Evolutionary conservation across 208 protist genomes (phyloP).

Genomic region (Acanthamoeba castellanii): DNA sequence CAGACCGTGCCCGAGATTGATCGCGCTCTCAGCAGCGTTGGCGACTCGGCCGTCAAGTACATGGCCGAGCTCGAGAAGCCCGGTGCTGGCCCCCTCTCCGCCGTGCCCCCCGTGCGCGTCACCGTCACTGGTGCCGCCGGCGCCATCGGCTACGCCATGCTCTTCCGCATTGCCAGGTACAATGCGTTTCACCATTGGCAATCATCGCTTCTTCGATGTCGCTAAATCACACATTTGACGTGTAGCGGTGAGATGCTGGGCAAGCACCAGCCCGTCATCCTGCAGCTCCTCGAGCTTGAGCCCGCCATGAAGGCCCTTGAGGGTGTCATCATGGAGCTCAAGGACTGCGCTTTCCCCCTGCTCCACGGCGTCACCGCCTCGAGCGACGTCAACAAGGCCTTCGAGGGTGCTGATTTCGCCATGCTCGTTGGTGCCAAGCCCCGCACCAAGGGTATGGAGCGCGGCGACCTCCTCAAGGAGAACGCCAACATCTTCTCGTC

Average conservation of each 20-base stretch:
- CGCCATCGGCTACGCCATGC: constrained; percentile 96
- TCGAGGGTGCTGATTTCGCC: constrained; percentile 91
- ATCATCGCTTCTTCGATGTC: neutral
- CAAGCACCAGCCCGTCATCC: constrained; percentile 91
- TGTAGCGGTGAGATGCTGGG: constrained; percentile 94
- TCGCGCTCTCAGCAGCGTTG: constrained; percentile 23
- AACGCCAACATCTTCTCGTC: constrained; percentile 96
- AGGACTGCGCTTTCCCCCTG: constrained; percentile 95
- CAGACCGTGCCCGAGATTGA: constrained; percentile 23
- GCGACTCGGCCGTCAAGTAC: constrained; percentile 65
- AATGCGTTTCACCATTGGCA: no score
- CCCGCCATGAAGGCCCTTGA: constrained; percentile 90
- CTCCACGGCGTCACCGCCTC: constrained; percentile 87
- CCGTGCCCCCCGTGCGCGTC: constrained; percentile 85
- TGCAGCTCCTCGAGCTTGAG: constrained; percentile 94
- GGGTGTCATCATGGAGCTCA: constrained; percentile 94
- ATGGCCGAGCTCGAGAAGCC: constrained; percentile 57
- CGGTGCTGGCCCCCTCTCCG: neutral
- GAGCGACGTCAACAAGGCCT: constrained; percentile 90
- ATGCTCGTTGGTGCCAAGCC: constrained; percentile 93
- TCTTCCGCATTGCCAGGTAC: constrained; percentile 94
- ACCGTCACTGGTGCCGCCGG: constrained; percentile 97
- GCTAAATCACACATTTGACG: neutral
- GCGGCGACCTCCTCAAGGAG: constrained; percentile 81
- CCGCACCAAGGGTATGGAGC: constrained; percentile 84